Base-by-base conservation (phyloP, 2,329 filamentous ascomycete species). In the Phoma herbarum region DNA sequence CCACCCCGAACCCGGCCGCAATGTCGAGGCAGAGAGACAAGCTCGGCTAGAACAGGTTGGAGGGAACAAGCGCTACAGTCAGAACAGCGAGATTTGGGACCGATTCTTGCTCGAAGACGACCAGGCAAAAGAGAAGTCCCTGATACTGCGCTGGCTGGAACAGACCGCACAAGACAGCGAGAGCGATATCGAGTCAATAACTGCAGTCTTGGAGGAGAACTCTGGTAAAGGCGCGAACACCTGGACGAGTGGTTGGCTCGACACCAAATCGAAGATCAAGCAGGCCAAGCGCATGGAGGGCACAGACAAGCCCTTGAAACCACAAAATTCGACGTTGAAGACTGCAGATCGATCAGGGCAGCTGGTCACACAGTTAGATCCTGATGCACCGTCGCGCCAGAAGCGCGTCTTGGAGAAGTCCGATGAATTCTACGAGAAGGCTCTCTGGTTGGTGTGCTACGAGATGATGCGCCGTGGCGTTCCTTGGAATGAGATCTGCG, bases 371-470 rank as follows among this genome's bases (percentile, higher is more conserved):
- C 92, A 97, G 68, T 83, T 99, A 31, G 95, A 99, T 70, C 95
- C 95, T 0, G 95, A 99, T 80, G 92, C 93, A 6, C 83, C 88
- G n/a, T 88, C 88, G 35, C 86, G 95, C 60, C 93, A 98, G 76
- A 84, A 84, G 47, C 86, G 91, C 52, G 87, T 84, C 48, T 81
- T 98, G 39, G 90, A 96, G 72, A 86, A 88, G 23, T 87, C 93
- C 68, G 95, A 99, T 72, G 88, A 92, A 64, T 93, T 89, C 70
- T 95, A 94, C 62, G 95, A 99, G 79, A 87, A 90, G 52, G 90
- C 93, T 2, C 91, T 96, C 45, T 98, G 95, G 93, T 84, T 93
- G 60, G 90, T 91, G n/a, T 95, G 92, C 78, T 98, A 93, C 81
- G 92, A 97, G 75, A 91, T 97, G 82, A 82, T 99, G 51, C 88